These are phyloP conservation scores for Chrysosporium keratinophilum DNA, from an alignment of 2,329 filamentous ascomycete genomes.

Conservation along the genomic window DNA sequence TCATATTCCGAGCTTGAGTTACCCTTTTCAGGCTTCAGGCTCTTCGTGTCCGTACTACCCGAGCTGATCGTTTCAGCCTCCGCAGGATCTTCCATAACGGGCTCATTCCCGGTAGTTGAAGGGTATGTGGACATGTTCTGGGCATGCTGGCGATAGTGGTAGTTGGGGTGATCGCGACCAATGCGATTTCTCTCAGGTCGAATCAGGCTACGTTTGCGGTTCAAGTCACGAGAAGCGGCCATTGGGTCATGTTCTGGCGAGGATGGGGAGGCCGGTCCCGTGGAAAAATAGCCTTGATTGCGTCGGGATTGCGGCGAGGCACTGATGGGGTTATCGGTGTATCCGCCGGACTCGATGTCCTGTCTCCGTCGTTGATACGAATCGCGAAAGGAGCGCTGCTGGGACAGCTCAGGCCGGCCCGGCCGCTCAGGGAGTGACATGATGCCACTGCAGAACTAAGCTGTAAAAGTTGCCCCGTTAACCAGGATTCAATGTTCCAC, in stretches of 20 bases:
- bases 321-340: conserved; percentile 28
- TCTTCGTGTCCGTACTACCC: conserved; percentile 51
- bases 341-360: conserved; percentile 58
- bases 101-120: conserved; percentile 86
- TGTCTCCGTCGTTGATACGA: conserved; percentile 57
- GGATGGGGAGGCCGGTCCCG: conserved; percentile 37
- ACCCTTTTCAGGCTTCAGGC: conserved; percentile 20
- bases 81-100: conserved; percentile 61
- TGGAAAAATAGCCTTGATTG: conserved; percentile 16
- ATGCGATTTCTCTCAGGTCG: conserved; percentile 79
- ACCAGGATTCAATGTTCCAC: conserved; percentile 4
- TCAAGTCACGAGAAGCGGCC: conserved; percentile 40
- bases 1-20: conserved; percentile 9
- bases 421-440: conserved; percentile 52
- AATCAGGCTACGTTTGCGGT: conserved; percentile 77
- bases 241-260: conserved; percentile 44
- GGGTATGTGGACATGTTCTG: conserved; percentile 84
- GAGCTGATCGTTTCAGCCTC: conserved; percentile 46
- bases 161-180: conserved; percentile 81
- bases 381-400: conserved; percentile 53
- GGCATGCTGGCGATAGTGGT: conserved; percentile 89
- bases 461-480: conserved; percentile 5
- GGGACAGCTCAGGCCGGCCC: conserved; percentile 48
- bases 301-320: conserved; percentile 31
- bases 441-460: neutral